Conservation (phyloP, 2,329 filamentous ascomycete genomes). For the Whalleya microplaca region DNA sequence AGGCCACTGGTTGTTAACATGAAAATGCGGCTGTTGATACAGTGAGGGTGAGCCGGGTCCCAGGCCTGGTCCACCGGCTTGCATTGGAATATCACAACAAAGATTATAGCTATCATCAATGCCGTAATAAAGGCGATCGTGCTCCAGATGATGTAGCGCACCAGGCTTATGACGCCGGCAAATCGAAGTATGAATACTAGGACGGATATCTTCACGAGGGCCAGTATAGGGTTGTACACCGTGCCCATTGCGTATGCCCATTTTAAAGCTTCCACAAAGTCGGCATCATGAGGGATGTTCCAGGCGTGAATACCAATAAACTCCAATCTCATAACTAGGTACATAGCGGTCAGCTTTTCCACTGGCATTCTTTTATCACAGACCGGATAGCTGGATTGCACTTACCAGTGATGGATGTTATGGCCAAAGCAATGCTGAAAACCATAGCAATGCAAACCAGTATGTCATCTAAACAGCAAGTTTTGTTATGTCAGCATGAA, state of each 20-base stretch:
- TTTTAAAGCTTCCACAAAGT: slow-evolving; percentile 25
- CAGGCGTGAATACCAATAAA: slow-evolving; percentile 25
- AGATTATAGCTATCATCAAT: slow-evolving; percentile 41
- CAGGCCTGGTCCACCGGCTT: slow-evolving; percentile 41
- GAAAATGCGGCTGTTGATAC: slow-evolving; percentile 30
- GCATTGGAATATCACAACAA: slow-evolving; percentile 45
- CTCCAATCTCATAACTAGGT: slow-evolving; percentile 20
- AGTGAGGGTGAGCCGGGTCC: slow-evolving; percentile 36
- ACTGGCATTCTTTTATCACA: neutral
- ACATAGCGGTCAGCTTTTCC: neutral
- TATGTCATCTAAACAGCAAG: slow-evolving; percentile 29
- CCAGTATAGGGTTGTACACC: slow-evolving; percentile 49
- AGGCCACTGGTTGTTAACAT: slow-evolving; percentile 27
- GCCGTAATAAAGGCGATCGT: slow-evolving; percentile 39
- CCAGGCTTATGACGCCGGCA: slow-evolving; percentile 38
- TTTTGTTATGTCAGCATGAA: too few relatives aligned
- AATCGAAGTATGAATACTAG: slow-evolving; percentile 48
- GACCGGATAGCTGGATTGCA: too few relatives aligned
- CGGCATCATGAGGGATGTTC: slow-evolving; percentile 15
- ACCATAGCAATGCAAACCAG: slow-evolving; percentile 33
- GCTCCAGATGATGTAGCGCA: slow-evolving; percentile 36
- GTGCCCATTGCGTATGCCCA: slow-evolving; percentile 44
- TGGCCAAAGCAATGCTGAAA: slow-evolving; percentile 19
- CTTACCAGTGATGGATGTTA: slow-evolving; percentile 19
- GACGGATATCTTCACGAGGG: slow-evolving; percentile 48